Evolutionary conservation across 2,329 filamentous ascomycete genomes (phyloP), one percentile per base, ranked within the genome.

Genomic region (Cladosporium colombiae): DNA sequence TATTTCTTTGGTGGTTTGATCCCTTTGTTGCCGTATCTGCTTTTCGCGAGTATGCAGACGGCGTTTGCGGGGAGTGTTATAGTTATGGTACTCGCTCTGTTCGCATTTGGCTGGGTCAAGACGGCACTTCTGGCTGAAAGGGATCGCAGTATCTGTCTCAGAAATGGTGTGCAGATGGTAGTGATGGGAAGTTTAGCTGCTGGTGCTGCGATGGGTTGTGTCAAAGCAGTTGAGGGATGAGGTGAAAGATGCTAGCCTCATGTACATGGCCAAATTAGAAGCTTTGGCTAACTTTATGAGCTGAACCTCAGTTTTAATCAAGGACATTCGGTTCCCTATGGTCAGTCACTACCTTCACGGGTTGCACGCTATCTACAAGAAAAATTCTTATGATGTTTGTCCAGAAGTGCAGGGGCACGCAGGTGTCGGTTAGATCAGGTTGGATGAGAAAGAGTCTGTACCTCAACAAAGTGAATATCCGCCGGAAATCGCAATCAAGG

Each of bases 1-100:
- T 92, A 92, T 75, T 88, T 91, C 62, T 76, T 91, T 25, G 89
- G 89, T 23, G 89, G 89, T 0, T 80, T 91, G 63, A 84, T 91
- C n/a, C 89, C 89, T 16, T 82, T 91, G 71, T 77, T 90, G 50
- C 89, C 89, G 0, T 92, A 92, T 78, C 88, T 91, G 69, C 81
- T 89, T 64, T 79, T 83, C 21, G 71, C 67, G 1, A 68, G 69
- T 4, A 68, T 80, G 5, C 72, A 79, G 29, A 80, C 85, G 18
- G 84, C 83, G 8, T 78, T 93, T 60, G 81, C 84, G 40, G 84
- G 86, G 66, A 89, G 86, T 27, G 81, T 89, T 29, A 81, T 74
- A 5, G 82, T 90, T 62, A 90, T 89, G 72, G 82, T 86, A 14
- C 72, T 87, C 8, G 84, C 87, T 1, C 75, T 91, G 52, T 84